Base-by-base conservation (phyloP, 345 rosid species). In the Tarenaya hassleriana region DNA sequence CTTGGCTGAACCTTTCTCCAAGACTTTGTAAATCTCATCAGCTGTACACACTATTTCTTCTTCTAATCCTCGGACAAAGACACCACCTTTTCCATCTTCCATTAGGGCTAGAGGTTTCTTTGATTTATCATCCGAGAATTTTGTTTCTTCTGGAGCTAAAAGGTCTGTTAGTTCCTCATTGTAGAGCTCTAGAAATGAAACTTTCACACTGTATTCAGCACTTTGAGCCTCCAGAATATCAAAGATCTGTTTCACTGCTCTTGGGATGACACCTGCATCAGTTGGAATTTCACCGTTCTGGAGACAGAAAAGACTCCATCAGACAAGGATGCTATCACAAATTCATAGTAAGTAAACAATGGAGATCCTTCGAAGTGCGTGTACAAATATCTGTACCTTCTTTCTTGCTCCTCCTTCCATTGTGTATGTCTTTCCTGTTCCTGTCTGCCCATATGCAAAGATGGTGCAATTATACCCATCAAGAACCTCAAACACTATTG, bases 11-110 rank as follows among this genome's bases (percentile, higher is more conserved):
- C 98, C 98, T 71, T 81, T 92, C 72, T 92, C 98, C 81, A 92
- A 75, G 55, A 92, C 85, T 73, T 85, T 88, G 67, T 92, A 92
- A 69, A 92, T 92, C 75, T 92, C 98, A 71, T 88, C 83, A 15
- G 98, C 98, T 58, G 97, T 78, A 50, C 80, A 74, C 45, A 92
- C 98, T 2, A 92, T 74, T 73, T 92, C 98, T 77, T 92, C 98
- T 71, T 92, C 98, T 77, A 92, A 69, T 18, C 98, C 98, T 67
- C 97, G 61, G 16, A 85, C 94, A 41, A 92, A 81, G 57, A 92
- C 97, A 46, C 95, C 98, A 24, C 98, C 98, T 67, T 83, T 92
- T 47, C 99, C 99, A 77, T 88, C 99, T 75, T 92, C 99, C 99
- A 88, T 88, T 41, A 92, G 97, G 57, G 97, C 97, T 45, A 92